phyloP scores from a whole-genome alignment of 495 filamentous ascomycete species.

The Aspergillus hancockii region DNA sequence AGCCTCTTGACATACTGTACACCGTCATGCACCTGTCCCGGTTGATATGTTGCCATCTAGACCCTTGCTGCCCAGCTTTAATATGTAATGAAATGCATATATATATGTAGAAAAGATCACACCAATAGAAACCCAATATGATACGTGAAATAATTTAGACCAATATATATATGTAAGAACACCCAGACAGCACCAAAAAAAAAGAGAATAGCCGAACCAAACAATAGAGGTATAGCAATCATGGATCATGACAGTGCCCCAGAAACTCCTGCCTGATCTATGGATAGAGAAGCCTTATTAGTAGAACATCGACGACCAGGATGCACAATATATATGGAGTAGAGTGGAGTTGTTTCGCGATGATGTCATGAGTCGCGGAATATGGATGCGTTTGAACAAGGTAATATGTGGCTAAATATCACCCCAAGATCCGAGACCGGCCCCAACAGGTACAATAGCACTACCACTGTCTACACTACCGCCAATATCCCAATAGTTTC shows the following conservation, averaged over 20 bases:
- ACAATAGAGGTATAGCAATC: neutral
- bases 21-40: slow-evolving; percentile 10
- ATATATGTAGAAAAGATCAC: neutral
- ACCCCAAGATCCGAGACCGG: slow-evolving; percentile 73
- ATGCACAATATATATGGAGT: slow-evolving; percentile 11
- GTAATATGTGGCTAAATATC: slow-evolving; percentile 51
- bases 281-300: neutral
- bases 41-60: neutral
- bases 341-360: neutral
- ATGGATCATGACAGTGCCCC: neutral
- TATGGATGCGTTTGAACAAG: neutral
- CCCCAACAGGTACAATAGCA: slow-evolving; percentile 58
- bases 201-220: neutral
- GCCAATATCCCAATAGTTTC: slow-evolving; percentile 88
- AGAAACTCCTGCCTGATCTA: neutral
- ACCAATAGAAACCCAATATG: neutral
- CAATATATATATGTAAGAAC: neutral
- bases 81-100: neutral
- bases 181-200: neutral
- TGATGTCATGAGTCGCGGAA: neutral
- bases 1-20: slow-evolving; percentile 6
- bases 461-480: slow-evolving; percentile 74
- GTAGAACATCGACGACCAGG: slow-evolving; percentile 14
- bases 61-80: neutral
- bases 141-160: neutral